These are phyloP conservation scores for Paulownia fortunei DNA, from an alignment of 257 asterid species.

Conservation along the genomic window DNA sequence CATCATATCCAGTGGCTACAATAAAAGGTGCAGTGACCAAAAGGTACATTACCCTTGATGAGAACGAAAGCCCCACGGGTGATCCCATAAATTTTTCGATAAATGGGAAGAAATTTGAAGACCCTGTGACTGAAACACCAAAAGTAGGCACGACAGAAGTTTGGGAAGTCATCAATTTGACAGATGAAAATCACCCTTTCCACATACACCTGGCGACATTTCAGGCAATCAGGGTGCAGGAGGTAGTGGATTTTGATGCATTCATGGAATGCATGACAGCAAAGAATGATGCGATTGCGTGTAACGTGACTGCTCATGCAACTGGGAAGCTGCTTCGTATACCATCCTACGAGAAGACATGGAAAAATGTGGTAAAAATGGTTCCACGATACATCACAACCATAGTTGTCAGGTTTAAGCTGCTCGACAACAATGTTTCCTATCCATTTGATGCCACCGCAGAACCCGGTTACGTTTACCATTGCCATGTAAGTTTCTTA, in stretches of 20 bases:
- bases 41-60: slow-evolving; percentile 53
- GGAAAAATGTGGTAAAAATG: slow-evolving; percentile 66
- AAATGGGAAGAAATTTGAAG: slow-evolving; percentile 50
- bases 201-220: slow-evolving; percentile 59
- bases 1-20: slow-evolving; percentile 21
- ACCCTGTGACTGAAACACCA: slow-evolving; percentile 53
- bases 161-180: slow-evolving; percentile 61
- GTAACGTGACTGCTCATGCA: slow-evolving; percentile 34
- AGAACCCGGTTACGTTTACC: slow-evolving; percentile 64
- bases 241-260: slow-evolving; percentile 38
- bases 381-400: slow-evolving; percentile 54
- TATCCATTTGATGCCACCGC: slow-evolving; percentile 60
- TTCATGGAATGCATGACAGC: slow-evolving; percentile 51
- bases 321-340: slow-evolving; percentile 37
- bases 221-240: slow-evolving; percentile 31
- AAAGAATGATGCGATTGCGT: slow-evolving; percentile 44
- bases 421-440: slow-evolving; percentile 50
- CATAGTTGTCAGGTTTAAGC: slow-evolving; percentile 52
- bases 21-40: slow-evolving; percentile 19
- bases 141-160: slow-evolving; percentile 51
- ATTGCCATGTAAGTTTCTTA: slow-evolving; percentile 59
- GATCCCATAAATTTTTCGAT: slow-evolving; percentile 52
- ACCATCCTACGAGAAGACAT: slow-evolving; percentile 48
- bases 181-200: slow-evolving; percentile 62
- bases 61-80: slow-evolving; percentile 42